Evolutionary conservation across 495 filamentous ascomycete genomes (phyloP), one percentile per base, ranked within the genome.

Genomic region (Aspergillus sclerotiicarbonarius): DNA sequence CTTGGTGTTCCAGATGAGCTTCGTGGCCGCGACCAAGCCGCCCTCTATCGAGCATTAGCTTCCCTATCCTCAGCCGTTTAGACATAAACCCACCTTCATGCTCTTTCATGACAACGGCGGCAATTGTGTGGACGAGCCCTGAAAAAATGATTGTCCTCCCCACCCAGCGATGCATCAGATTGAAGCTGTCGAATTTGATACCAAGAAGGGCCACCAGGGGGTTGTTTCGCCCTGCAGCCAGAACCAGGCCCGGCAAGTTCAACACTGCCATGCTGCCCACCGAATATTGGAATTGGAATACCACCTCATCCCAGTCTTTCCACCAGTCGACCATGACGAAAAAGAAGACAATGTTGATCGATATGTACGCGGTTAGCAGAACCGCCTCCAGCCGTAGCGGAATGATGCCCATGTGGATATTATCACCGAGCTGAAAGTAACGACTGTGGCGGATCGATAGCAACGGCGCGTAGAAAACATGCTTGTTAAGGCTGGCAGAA

Each of bases 161-260:
- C 15, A 78, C 59, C 76, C 76, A 79, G 4, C 76, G 76, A 63
- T 79, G 76, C 58, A 79, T 62, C 12, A 78, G 68, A 51, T 79
- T 79, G 64, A 77, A 79, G 0, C 72, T 65, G 49, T 79, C 74
- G 20, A 76, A 78, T 4, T 67, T 64, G 13, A 78, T 54, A 0
- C 71, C 71, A n/a, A 78, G 44, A 18, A 76, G 32, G 18, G 59
- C 53, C 15, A 78, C 64, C 52, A 79, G 55, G 0, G 71, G 74
- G 50, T 79, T 79, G 43, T 79, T 78, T n/a, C 76, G 70, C 4
- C 69, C 73, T 16, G 74, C 76, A 15, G 71, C 69, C 21, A 79
- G 47, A 9, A 78, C 72, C 52, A 76, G 43, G 8, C 67, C 72
- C 0, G 76, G 72, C 6, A 68, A 64, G 41, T 79, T 79, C 69